Evolutionary conservation across 1,284 basidiomycete genomes (phyloP).

Genomic region (Somion occarium): DNA sequence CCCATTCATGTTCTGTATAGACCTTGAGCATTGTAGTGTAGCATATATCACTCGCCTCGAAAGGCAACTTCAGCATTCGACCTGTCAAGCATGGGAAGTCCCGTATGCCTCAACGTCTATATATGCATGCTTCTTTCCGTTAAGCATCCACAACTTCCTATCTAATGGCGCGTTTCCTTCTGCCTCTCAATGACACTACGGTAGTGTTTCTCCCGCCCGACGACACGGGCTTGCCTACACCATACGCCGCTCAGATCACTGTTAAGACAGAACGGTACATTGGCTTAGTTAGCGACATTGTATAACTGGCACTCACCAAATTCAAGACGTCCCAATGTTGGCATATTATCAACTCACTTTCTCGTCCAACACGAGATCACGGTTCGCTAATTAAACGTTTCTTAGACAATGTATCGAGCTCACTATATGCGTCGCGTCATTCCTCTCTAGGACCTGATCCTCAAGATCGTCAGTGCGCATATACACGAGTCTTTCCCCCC

Average conservation of each 20-base stretch:
- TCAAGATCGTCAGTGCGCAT: not conserved
- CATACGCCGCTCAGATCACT: constrained; percentile 9
- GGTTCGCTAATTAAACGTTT: not conserved
- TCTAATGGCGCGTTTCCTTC: not conserved
- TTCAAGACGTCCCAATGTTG: not conserved
- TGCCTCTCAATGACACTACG: constrained; percentile 5
- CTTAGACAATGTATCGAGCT: not conserved
- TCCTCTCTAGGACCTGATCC: not conserved
- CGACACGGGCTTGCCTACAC: constrained; percentile 7
- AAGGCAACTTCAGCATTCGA: no score
- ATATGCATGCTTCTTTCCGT: no score
- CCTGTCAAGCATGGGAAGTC: no score
- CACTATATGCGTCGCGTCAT: not conserved
- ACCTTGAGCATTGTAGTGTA: no score
- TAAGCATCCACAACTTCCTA: no score
- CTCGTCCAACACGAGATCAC: not conserved
- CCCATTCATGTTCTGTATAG: no score
- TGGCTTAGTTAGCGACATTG: not conserved
- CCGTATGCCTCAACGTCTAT: no score
- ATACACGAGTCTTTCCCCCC: not conserved
- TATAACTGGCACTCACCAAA: not conserved
- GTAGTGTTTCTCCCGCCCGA: constrained; percentile 9
- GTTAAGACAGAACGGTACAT: constrained; percentile 2
- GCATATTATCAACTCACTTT: not conserved
- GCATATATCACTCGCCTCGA: no score